Conservation (phyloP, 441 rosid species). For the Arabidopsis hybrid region DNA sequence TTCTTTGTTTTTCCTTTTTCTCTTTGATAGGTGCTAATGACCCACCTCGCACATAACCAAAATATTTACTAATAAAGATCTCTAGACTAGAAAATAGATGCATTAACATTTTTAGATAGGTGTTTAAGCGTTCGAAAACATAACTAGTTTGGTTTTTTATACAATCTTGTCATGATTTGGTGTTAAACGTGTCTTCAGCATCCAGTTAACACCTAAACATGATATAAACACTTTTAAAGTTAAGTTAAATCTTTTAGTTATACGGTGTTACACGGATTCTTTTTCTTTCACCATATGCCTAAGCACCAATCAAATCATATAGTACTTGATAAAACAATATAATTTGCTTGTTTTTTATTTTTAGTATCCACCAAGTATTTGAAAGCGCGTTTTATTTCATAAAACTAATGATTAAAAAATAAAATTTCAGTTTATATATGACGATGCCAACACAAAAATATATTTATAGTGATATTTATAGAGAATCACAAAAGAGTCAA, state of each 20-base stretch:
- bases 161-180: not conserved
- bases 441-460: no score
- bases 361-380: not conserved
- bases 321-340: no score
- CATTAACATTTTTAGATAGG: not conserved
- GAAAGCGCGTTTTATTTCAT: no score
- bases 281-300: not conserved
- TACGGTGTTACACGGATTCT: not conserved
- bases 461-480: not conserved
- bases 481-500: not conserved
- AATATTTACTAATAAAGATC: not conserved
- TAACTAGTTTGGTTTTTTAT: not conserved
- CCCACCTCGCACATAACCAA: not conserved
- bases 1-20: not conserved
- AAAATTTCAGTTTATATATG: no score
- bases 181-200: not conserved
- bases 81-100: not conserved
- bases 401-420: no score
- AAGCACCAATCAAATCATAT: not conserved
- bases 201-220: not conserved
- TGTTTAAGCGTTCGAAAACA: not conserved
- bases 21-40: conserved; percentile 19
- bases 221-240: not conserved
- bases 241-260: not conserved
- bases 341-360: not conserved